Evolutionary conservation across 371 early-diverging fungal species (phyloP), one percentile per base, ranked within the genome.

Genomic region (Mortierella polycephala): DNA sequence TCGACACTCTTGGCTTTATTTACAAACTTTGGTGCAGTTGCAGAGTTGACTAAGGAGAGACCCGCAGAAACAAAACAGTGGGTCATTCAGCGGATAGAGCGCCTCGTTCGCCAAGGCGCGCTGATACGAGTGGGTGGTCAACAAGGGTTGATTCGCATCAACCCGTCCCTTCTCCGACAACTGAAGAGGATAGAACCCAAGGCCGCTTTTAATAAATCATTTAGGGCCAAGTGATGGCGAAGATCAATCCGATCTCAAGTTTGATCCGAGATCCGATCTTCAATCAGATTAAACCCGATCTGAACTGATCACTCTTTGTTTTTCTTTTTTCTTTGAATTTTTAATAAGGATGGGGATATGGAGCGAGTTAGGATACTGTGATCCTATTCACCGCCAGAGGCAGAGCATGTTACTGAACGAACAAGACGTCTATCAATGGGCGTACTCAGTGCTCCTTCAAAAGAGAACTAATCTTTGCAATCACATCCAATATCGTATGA

Each of bases 391-490:
- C 40, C 77, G 54, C 77, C 77, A 71, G 77, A 71, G 77, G 71
- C 77, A 76, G 77, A 76, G 41, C 74, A 61, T 64, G 68, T 46
- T 60, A 67, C 54, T 30, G 20, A 18, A 52, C n/a, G n/a, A 52
- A 57, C 71, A 67, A 20, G 65, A 76, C 77, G 77, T 76, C 77
- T 71, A 47, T 71, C 77, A 50, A 67, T 67, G 77, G 77, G 71
- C 64, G 77, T 67, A 67, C 71, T 69, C 61, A 71, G 53, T 57
- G 77, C 67, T 71, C 68, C 40, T 60, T 63, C n/a, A n/a, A n/a
- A n/a, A n/a, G n/a, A n/a, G n/a, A n/a, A n/a, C n/a, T 44, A 13
- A 18, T 76, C 77, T 76, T 71, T 64, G 77, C 71, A 47, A 53
- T 54, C 67, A 64, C 71, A 71, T 76, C 77, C 77, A 76, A 76